Conservation (phyloP, 805 yeast genomes). For the Grigorovia jiainica region DNA sequence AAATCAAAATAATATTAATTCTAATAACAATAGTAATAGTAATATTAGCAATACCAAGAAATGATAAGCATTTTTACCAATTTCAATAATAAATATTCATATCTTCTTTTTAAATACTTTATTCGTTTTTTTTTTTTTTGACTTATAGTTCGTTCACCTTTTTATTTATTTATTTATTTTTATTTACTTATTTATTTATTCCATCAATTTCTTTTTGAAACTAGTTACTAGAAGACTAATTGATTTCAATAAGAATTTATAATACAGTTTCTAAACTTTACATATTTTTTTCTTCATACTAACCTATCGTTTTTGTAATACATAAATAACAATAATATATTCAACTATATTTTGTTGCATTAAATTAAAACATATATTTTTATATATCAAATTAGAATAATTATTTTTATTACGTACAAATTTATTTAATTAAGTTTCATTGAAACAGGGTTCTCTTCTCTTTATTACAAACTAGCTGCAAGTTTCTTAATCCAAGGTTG, state of each 20-base stretch:
- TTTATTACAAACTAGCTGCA: background rate
- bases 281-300: no score
- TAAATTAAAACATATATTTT: background rate
- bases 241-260: no score
- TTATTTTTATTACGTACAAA: background rate
- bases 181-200: no score
- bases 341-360: background rate
- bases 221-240: no score
- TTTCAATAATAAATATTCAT: background rate
- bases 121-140: background rate
- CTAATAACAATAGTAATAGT: conserved; percentile 4
- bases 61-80: background rate
- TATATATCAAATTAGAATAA: background rate
- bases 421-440: background rate
- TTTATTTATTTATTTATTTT: no score
- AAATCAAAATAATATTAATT: conserved; percentile 6
- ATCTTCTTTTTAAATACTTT: background rate
- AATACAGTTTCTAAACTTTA: no score
- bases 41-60: conserved; percentile 1
- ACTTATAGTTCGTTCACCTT: no score
- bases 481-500: conserved; percentile 49
- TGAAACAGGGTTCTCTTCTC: background rate
- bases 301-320: no score
- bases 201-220: no score
- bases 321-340: background rate